Conservation (phyloP, 139 green algal species). For the Chlamydomonas applanata region DNA sequence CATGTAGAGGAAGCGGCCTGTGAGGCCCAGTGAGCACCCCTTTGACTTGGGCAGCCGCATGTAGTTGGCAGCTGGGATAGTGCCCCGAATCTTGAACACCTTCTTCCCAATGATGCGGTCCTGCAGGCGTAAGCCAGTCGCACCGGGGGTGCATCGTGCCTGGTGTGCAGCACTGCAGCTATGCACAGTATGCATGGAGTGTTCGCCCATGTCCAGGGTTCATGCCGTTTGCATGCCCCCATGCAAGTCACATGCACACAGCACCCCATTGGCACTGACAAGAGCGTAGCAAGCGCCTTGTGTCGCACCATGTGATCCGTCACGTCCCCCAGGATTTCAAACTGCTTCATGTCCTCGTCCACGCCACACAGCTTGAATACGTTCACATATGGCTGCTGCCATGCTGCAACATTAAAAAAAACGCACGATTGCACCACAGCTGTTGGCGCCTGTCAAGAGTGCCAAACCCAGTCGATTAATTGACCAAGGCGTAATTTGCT, state of each 20-base stretch:
- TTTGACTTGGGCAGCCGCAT: slow-evolving; percentile 49
- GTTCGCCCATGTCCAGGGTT: neutral
- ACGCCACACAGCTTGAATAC: slow-evolving; percentile 70
- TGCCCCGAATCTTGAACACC: slow-evolving; percentile 37
- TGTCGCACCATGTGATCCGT: slow-evolving; percentile 48
- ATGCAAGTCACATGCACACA: neutral
- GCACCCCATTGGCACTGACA: too few species aligned
- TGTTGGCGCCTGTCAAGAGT: too few species aligned
- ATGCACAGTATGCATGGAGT: neutral
- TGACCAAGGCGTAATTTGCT: too few species aligned
- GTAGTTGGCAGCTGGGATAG: slow-evolving; percentile 34
- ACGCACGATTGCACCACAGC: too few species aligned
- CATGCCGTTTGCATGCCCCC: too few species aligned
- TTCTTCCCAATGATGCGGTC: slow-evolving; percentile 49
- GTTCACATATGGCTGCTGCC: slow-evolving; percentile 66
- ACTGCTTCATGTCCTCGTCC: slow-evolving; percentile 47
- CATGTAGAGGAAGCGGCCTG: slow-evolving; percentile 69
- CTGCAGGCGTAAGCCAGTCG: slow-evolving; percentile 3
- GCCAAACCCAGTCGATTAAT: too few species aligned
- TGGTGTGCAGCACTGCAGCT: neutral
- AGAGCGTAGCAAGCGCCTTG: too few species aligned
- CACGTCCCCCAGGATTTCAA: slow-evolving; percentile 57
- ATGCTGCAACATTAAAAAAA: slow-evolving; percentile 24
- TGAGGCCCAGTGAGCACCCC: slow-evolving; percentile 43
- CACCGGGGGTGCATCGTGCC: neutral